Evolutionary conservation across 805 yeast species (phyloP).

Genomic region (Metschnikowia kofuensis): DNA sequence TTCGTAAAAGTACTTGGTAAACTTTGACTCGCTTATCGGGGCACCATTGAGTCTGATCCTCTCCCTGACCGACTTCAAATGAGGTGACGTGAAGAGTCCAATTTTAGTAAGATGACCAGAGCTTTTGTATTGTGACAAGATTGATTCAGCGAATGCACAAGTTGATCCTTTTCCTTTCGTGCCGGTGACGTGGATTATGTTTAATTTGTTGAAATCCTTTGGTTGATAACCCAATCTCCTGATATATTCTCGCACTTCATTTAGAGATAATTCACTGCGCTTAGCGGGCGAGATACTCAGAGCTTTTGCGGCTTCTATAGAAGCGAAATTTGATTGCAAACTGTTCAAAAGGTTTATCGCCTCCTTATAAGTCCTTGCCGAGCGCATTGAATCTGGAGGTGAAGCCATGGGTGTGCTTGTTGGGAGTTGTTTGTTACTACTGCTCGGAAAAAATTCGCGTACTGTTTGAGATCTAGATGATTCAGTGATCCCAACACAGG

Average conservation of each 20-base stretch:
- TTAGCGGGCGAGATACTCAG: constrained; percentile 53
- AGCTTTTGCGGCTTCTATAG: constrained; percentile 76
- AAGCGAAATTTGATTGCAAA: constrained; percentile 86
- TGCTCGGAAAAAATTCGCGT: too few species aligned
- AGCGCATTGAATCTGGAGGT: constrained; percentile 18
- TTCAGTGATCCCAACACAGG: too few species aligned
- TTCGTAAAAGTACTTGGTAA: constrained; percentile 88
- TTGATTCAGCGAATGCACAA: constrained; percentile 87
- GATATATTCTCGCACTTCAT: constrained; percentile 64
- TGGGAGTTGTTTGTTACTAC: too few species aligned
- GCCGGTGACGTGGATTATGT: constrained; percentile 90
- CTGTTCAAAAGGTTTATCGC: constrained; percentile 84
- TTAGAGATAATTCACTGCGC: constrained; percentile 61
- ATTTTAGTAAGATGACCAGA: constrained; percentile 49
- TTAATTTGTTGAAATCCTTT: constrained; percentile 66
- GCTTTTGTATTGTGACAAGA: constrained; percentile 59
- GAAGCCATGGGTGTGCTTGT: constrained; percentile 2
- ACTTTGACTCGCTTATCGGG: constrained; percentile 74
- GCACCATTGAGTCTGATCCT: constrained; percentile 83
- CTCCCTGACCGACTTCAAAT: constrained; percentile 87
- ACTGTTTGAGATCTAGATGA: too few species aligned
- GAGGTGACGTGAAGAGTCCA: constrained; percentile 97
- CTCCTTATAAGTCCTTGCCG: constrained; percentile 44
- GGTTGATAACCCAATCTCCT: constrained; percentile 45
- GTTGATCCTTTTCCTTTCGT: constrained; percentile 99